phyloP scores from a whole-genome alignment of 106 monocot genomes.

The Xerophyta viscosa region DNA sequence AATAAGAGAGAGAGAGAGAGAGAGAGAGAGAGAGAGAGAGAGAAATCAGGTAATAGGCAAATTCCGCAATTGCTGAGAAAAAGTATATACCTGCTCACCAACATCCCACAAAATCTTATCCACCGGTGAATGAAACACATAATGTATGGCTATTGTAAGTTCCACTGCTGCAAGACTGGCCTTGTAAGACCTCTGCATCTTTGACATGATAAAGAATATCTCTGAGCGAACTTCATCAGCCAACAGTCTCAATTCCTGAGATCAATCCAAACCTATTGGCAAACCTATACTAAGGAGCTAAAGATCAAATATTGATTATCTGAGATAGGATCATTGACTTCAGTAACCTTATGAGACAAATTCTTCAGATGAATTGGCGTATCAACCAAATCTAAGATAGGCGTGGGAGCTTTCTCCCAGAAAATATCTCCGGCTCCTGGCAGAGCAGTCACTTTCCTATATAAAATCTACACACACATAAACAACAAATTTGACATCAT shows the following conservation, averaged over 20 bases:
- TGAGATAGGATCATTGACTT: too few relatives aligned
- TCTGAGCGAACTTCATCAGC: conserved; percentile 68
- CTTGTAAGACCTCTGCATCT: conserved; percentile 14
- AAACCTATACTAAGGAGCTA: not conserved
- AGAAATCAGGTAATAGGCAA: too few relatives aligned
- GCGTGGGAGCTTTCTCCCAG: conserved; percentile 62
- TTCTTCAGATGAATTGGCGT: conserved; percentile 66
- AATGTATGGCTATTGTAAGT: conserved; percentile 61
- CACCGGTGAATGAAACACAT: conserved; percentile 63
- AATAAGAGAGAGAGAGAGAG: too few relatives aligned
- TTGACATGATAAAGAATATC: conserved; percentile 50
- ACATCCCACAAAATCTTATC: conserved; percentile 83
- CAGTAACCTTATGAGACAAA: conserved; percentile 39
- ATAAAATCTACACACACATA: conserved; percentile 16
- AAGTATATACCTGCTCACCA: conserved; percentile 47
- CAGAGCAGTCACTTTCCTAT: conserved; percentile 18
- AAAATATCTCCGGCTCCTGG: conserved; percentile 41
- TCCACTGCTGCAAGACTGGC: conserved; percentile 54
- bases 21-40: too few relatives aligned
- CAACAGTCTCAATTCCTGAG: conserved; percentile 61
- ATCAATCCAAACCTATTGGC: conserved; percentile 1
- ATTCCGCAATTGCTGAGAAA: too few relatives aligned
- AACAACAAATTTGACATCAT: not conserved
- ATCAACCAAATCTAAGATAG: conserved; percentile 57
- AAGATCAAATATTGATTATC: not conserved